phyloP scores from a whole-genome alignment of 1,284 basidiomycete genomes.

The Sutorius eximius region DNA sequence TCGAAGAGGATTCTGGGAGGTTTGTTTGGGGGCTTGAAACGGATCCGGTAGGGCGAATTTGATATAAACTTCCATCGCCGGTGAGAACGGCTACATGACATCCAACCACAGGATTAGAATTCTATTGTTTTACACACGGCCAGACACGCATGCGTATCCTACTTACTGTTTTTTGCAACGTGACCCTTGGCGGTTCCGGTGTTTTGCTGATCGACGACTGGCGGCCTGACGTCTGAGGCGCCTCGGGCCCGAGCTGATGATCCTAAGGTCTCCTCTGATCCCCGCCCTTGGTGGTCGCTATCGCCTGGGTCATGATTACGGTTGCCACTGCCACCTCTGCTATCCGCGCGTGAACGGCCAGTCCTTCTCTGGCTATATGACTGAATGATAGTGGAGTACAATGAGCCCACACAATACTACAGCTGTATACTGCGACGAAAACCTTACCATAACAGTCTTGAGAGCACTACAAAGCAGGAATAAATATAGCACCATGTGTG shows the following conservation, averaged over 20 bases:
- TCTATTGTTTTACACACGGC: slow-evolving; percentile 25
- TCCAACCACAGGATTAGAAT: slow-evolving; percentile 26
- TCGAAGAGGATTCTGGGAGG: slow-evolving; percentile 29
- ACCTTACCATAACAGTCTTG: slow-evolving; percentile 71
- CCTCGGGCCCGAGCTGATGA: slow-evolving; percentile 48
- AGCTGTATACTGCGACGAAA: slow-evolving; percentile 5
- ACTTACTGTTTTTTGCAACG: slow-evolving; percentile 31
- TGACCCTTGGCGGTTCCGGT: slow-evolving; percentile 20
- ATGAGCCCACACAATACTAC: slow-evolving; percentile 9
- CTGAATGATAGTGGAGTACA: slow-evolving; percentile 35
- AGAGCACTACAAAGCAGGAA: slow-evolving; percentile 50
- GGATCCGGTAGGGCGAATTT: slow-evolving; percentile 13
- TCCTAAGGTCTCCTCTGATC: slow-evolving; percentile 35
- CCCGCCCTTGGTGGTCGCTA: slow-evolving; percentile 41
- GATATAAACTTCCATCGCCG: slow-evolving; percentile 17
- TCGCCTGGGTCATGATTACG: slow-evolving; percentile 42
- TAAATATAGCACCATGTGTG: slow-evolving; percentile 15
- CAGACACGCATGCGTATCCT: slow-evolving; percentile 14
- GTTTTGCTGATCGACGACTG: slow-evolving; percentile 28
- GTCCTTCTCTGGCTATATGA: slow-evolving; percentile 71
- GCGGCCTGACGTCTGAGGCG: slow-evolving; percentile 41
- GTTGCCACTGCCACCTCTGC: slow-evolving; percentile 43
- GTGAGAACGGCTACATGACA: slow-evolving; percentile 24
- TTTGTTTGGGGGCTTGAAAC: slow-evolving; percentile 16
- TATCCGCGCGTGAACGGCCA: slow-evolving; percentile 51